Base-by-base conservation (phyloP, 164 flowering plant species). In the Warburgia ugandensis region DNA sequence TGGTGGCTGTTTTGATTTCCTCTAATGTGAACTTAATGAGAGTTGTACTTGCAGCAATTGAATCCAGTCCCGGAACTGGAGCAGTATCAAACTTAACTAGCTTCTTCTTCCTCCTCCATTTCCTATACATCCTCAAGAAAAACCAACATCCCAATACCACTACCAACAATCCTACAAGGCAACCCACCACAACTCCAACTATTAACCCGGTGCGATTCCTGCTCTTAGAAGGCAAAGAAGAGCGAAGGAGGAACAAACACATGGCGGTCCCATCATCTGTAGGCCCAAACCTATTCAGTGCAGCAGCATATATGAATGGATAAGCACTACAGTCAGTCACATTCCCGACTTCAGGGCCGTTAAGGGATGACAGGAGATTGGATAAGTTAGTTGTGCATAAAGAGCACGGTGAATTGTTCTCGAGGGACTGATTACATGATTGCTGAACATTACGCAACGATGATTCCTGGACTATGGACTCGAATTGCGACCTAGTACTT, bases 1-100 rank as follows among this genome's bases (percentile, higher is more conserved):
- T 54, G 0, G 97, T 86, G 0, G 91, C 83, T 31, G 60, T 51
- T 64, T 67, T 86, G 45, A 90, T 76, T 28, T 86, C 91, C 11
- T 84, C 94, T n/a, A 78, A 55, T 0, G 70, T 68, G 62, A 69
- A 84, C 63, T 56, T 75, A 50, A 77, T 60, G 65, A 86, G 36
- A 4, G 64, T 67, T 6, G 88, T 76, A 49, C 86, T 80, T 21
- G 67, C 72, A 23, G 68, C 55, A 11, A 86, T 70, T 3, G 83
- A 68, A 5, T 69, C 81, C 67, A 83, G 57, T 30, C 65, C 62
- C 7, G 77, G 65, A 49, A 28, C 56, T 14, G 45, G 21, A 21
- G 33, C 52, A 33, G 29, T 30, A 50, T 57, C 64, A 32, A 48
- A 35, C 27, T 60, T 67, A 16, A 49, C 35, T 12, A 36, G 8